Conservation (phyloP, 768 basidiomycete species). For the Naganishia vaughanmartiniae region DNA sequence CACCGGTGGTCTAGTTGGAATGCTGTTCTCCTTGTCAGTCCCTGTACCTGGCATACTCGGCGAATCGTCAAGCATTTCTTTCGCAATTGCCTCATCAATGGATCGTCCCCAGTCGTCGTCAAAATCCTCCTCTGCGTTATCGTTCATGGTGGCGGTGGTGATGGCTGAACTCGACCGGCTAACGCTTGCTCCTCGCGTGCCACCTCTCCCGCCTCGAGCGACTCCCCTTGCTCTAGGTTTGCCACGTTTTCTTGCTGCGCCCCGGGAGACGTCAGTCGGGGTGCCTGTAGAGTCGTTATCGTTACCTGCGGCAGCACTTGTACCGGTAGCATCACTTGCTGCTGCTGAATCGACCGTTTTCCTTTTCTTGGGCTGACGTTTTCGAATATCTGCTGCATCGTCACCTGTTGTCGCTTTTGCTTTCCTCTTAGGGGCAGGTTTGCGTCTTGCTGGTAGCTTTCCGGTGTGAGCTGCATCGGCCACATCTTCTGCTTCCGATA, state of each 20-base stretch:
- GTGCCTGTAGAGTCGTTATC: background rate
- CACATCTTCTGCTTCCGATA: background rate
- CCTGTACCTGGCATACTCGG: background rate
- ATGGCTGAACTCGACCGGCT: constrained; percentile 17
- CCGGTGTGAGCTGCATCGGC: background rate
- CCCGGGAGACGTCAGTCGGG: background rate
- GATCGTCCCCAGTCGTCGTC: constrained; percentile 26
- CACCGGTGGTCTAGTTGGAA: background rate
- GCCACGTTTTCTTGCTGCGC: constrained; percentile 9
- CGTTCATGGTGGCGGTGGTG: constrained; percentile 2
- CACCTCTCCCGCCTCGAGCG: background rate
- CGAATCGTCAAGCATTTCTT: constrained; percentile 16
- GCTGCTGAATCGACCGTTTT: constrained; percentile 23
- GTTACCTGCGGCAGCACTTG: background rate
- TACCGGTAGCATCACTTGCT: background rate
- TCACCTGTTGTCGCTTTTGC: background rate
- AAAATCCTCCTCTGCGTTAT: constrained; percentile 7
- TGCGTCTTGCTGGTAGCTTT: background rate
- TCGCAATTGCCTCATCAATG: constrained; percentile 12
- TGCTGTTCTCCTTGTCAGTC: constrained; percentile 11
- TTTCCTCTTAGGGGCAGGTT: constrained; percentile 5
- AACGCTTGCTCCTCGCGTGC: background rate
- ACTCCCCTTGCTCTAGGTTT: background rate
- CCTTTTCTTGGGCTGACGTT: constrained; percentile 20
- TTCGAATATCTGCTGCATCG: background rate